Evolutionary conservation across 805 yeast genomes (phyloP), one percentile per base, ranked within the genome.

Genomic region (Candida verbasci): DNA sequence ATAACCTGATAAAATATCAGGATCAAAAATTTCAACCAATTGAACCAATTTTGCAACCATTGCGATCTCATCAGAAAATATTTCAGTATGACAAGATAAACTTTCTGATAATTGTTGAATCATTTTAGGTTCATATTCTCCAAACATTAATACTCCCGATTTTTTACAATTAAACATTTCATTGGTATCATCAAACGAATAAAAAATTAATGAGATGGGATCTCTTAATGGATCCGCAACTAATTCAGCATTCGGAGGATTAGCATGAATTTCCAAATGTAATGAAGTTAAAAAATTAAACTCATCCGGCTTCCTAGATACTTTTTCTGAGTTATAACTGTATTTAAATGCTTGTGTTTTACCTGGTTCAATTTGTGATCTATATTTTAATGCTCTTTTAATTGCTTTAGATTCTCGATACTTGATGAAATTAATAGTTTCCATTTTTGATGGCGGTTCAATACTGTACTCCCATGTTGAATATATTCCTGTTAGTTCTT

Each of bases 1-100:
- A 54, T 74, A 93, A 0, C 97, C 97, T 0, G 86, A 71, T 5
- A 93, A 51, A 21, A 93, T 76, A 54, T 93, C 98, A 0, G 97
- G 97, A 52, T 93, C 97, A 35, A 78, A 68, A 2, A 64, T 46
- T 14, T 78, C 71, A 0, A 86, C 79, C 11, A 82, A 44, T 1
- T 70, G 66, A 0, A 79, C 59, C 7, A 91, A 60, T 5, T 69
- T 69, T 7, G 68, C 61, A 2, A 88, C 53, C 76, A 86, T 65
- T 6, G 70, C 77, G 1, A 56, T 40, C 49, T 91, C 97, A n/a
- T 60, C 52, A 0, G 57, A 60, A 42, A 74, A 78, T 1, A 45
- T 29, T 27, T 46, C 47, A 8, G 52, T 39, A 18, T 41, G 35
- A n/a, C 26, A 26, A 4, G 12, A 10, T 10, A 33, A 27, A 9